phyloP scores from a whole-genome alignment of 2,329 filamentous ascomycete genomes.

The Pyrenochaeta sp. region DNA sequence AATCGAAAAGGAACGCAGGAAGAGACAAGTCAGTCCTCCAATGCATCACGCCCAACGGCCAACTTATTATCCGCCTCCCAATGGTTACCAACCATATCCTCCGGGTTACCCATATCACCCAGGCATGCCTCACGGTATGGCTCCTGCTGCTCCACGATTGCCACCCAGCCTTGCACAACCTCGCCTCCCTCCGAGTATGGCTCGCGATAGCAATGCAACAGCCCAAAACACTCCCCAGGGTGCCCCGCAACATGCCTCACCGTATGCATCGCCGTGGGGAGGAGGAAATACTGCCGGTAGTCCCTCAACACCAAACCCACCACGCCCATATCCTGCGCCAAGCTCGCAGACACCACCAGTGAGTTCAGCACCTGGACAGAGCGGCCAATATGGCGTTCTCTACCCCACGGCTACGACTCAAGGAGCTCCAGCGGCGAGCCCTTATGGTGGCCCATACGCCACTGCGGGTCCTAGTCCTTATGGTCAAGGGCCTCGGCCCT shows the following conservation, averaged over 20 bases:
- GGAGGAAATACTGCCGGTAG: slow-evolving; percentile 39
- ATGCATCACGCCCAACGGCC: slow-evolving; percentile 40
- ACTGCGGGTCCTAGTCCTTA: slow-evolving; percentile 40
- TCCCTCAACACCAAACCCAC: slow-evolving; percentile 30
- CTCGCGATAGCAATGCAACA: slow-evolving; percentile 35
- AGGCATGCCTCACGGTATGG: slow-evolving; percentile 40
- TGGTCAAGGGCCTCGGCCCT: slow-evolving; percentile 32
- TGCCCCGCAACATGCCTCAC: slow-evolving; percentile 34
- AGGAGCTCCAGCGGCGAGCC: slow-evolving; percentile 25
- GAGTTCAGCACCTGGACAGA: slow-evolving; percentile 28
- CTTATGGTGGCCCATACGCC: slow-evolving; percentile 41
- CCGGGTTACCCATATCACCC: slow-evolving; percentile 39
- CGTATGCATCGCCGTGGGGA: slow-evolving; percentile 48
- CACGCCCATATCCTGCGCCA: slow-evolving; percentile 40
- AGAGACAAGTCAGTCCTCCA: slow-evolving; percentile 58
- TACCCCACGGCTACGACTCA: slow-evolving; percentile 42
- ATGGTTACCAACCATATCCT: slow-evolving; percentile 38
- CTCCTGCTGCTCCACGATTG: slow-evolving; percentile 36
- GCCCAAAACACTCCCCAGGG: slow-evolving; percentile 33
- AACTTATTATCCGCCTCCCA: slow-evolving; percentile 41
- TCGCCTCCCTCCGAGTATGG: slow-evolving; percentile 48
- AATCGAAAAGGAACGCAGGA: slow-evolving; percentile 64
- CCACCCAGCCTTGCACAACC: slow-evolving; percentile 38
- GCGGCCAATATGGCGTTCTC: slow-evolving; percentile 45
- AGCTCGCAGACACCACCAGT: slow-evolving; percentile 34